A percentile compares a stretch with the other conserved stretches of the same genome.
Conservation (phyloP, 2,329 filamentous ascomycete species). For the Fusarium cyanostomum region DNA sequence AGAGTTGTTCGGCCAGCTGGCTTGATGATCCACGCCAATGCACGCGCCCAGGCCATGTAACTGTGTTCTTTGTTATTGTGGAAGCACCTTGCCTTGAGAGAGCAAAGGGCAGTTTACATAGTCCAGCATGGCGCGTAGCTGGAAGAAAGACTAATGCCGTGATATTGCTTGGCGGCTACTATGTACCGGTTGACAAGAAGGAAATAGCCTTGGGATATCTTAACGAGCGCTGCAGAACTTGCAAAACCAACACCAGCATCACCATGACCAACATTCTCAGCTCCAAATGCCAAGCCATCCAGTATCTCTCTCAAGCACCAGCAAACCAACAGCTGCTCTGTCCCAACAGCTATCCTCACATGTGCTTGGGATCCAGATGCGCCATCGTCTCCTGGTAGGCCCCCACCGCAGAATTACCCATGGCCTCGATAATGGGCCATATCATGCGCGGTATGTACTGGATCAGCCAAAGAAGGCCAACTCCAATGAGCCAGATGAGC, state of each 20-base stretch:
- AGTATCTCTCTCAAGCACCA: too few relatives aligned
- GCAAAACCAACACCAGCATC: neutral
- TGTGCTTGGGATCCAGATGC: conserved; percentile 50
- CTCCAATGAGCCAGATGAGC: conserved; percentile 40
- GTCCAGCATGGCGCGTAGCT: too few relatives aligned
- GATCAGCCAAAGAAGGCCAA: conserved; percentile 43
- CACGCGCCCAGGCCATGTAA: too few relatives aligned
- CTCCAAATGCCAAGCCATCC: neutral
- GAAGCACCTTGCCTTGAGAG: too few relatives aligned
- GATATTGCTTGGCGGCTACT: neutral
- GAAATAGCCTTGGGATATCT: neutral
- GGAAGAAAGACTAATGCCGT: neutral
- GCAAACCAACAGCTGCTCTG: neutral
- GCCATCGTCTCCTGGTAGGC: conserved; percentile 50
- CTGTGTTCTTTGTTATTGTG: too few relatives aligned
- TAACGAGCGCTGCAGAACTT: too few relatives aligned
- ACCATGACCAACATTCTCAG: neutral
- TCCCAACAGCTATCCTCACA: conserved; percentile 12
- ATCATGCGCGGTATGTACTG: conserved; percentile 48
- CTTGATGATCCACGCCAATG: too few relatives aligned
- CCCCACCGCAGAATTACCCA: conserved; percentile 45
- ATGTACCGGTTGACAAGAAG: neutral
- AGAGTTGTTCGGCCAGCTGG: too few relatives aligned
- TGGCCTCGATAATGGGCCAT: conserved; percentile 44
- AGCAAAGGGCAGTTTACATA: too few relatives aligned